Base-by-base conservation (phyloP, 1,284 basidiomycete genomes). In the Thecaphora frezii region DNA sequence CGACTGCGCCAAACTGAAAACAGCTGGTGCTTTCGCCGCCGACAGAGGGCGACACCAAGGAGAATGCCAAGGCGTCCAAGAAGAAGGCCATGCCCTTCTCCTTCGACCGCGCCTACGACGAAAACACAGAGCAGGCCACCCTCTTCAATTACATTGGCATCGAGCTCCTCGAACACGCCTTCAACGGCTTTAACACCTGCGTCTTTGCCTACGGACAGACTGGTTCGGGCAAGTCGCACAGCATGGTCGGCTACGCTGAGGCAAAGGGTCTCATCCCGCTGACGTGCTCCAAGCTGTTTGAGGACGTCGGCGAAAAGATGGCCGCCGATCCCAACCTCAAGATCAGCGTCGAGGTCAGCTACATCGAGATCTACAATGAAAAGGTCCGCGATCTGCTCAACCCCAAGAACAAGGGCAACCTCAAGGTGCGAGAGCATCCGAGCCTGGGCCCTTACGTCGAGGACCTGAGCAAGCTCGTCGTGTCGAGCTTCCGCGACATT, bases 201-300 rank as follows among this genome's bases (percentile, higher is more conserved):
- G 73, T 75, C 51, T 75, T 75, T 54, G 73, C 73, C 25, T 75
- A 75, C 30, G 73, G 73, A 19, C 73, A 76, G 48, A 76, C 73
- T 2, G 73, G 73, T 10, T 76, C 73, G 1, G 73, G 73, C 39
- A 66, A 63, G 46, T 71, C 59, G 33, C 46, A 71, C 48, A 58
- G 51, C 41, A 52, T 69, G 59, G 51, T 67, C 53, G 57, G 58
- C 36, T 44, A 98, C 78, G 94, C 94, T 21, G 84, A 86, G 48
- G 96, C 97, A 83, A 96, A 96, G 81, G 94, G 94, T 52, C 93
- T 98, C 76, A 97, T 97, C 61, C 94, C 94, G 19, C 85, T 97
- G 46, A 97, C 93, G 36, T 97, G 93, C 76, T 88, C 86, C 45
- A 91, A 94, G 77, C 84, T 98, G 24, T 98, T 98, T 80, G 84